Evolutionary conservation across 2,329 filamentous ascomycete species (phyloP).

Genomic region (Coleophoma eucalyptorum): DNA sequence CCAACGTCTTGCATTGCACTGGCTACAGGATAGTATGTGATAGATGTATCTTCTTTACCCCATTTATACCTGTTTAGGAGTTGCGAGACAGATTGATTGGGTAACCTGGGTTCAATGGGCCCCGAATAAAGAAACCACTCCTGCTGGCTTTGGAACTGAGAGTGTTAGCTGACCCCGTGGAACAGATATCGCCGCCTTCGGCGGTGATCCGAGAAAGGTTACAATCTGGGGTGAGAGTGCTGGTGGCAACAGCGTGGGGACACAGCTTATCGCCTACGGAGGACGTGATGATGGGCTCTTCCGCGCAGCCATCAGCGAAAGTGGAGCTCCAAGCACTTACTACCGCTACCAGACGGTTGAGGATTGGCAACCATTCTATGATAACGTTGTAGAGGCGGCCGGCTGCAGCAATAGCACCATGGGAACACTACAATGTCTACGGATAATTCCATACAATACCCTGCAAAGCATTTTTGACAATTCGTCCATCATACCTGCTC

Average conservation of each 20-base stretch:
- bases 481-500: slow-evolving; percentile 33
- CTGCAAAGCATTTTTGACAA: slow-evolving; percentile 36
- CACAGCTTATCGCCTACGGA: slow-evolving; percentile 41
- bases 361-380: slow-evolving; percentile 21
- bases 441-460: slow-evolving; percentile 34
- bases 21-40: slow-evolving; percentile 41
- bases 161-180: too few species aligned
- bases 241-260: slow-evolving; percentile 37
- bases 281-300: slow-evolving; percentile 51
- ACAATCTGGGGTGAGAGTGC: slow-evolving; percentile 41
- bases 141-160: too few species aligned
- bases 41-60: too few species aligned
- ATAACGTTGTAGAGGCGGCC: slow-evolving; percentile 31
- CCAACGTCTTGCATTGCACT: slow-evolving; percentile 34
- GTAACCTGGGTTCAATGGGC: too few species aligned
- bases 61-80: too few species aligned
- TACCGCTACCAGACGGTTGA: slow-evolving; percentile 3
- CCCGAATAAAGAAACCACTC: too few species aligned
- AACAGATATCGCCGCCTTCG: slow-evolving; percentile 37
- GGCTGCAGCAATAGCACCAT: slow-evolving; percentile 14
- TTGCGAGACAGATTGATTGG: too few species aligned
- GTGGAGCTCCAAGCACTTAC: slow-evolving; percentile 32
- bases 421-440: slow-evolving; percentile 18
- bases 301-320: slow-evolving; percentile 46
- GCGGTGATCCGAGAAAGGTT: slow-evolving; percentile 34